Evolutionary conservation across 1,139 yeast genomes (phyloP).

Genomic region (Scheffersomyces titani): DNA sequence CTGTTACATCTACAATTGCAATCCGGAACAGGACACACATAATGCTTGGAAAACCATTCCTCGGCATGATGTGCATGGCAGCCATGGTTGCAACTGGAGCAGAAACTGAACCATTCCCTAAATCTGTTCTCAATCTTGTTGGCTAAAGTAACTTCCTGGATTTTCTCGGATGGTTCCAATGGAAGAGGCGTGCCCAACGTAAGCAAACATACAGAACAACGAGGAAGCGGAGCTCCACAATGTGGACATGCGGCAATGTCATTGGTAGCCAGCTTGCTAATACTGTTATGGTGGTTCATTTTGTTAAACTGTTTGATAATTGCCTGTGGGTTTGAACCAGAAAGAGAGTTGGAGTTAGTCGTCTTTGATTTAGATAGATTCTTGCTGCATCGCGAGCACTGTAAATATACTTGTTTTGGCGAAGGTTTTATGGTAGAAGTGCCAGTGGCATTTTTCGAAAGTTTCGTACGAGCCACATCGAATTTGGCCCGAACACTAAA

Average conservation of each 20-base stretch:
- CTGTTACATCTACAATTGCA: conserved; percentile 81
- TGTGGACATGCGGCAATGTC: conserved; percentile 64
- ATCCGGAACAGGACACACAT: conserved; percentile 92
- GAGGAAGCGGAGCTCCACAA: conserved; percentile 87
- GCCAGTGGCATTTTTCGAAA: conserved; percentile 58
- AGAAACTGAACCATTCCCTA: conserved; percentile 83
- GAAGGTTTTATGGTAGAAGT: conserved; percentile 48
- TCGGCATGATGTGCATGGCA: conserved; percentile 94
- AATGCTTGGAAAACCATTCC: conserved; percentile 90
- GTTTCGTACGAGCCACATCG: conserved; percentile 73
- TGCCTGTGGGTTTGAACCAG: conserved; percentile 24
- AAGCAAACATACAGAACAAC: conserved; percentile 86
- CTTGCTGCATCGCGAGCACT: conserved; percentile 81
- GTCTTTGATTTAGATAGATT: conserved; percentile 47
- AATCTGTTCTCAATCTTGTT: conserved; percentile 39
- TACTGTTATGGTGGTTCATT: conserved; percentile 15
- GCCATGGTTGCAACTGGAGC: conserved; percentile 89
- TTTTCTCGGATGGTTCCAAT: conserved; percentile 22
- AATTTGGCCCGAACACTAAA: conserved; percentile 79
- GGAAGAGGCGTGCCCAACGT: conserved; percentile 78
- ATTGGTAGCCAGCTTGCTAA: conserved; percentile 16
- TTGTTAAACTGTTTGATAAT: conserved; percentile 43
- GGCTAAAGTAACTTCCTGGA: conserved; percentile 14
- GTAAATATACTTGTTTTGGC: conserved; percentile 76
- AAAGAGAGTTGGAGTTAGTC: conserved; percentile 5